Evolutionary conservation across 108 stramenopile species (phyloP).

Genomic region (Fragilaria radians): DNA sequence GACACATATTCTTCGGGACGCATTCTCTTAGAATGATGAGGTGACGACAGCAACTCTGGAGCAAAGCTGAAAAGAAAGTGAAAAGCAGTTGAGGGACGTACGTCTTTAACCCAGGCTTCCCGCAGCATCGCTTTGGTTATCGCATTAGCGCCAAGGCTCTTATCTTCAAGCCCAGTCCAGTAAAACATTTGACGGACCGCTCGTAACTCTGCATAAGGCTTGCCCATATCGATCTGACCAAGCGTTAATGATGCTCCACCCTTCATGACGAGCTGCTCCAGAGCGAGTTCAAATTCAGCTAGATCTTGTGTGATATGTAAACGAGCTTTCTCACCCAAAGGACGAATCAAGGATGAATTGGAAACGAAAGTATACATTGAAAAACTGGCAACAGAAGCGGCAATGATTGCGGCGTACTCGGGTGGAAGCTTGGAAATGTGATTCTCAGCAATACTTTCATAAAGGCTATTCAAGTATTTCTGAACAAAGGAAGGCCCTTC

Average conservation of each 20-base stretch:
- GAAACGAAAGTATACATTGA: slow-evolving; percentile 82
- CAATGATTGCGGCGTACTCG: slow-evolving; percentile 52
- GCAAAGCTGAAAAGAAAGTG: slow-evolving; percentile 83
- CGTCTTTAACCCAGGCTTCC: slow-evolving; percentile 77
- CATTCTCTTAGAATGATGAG: slow-evolving; percentile 78
- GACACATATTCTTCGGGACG: slow-evolving; percentile 68
- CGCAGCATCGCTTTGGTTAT: slow-evolving; percentile 66
- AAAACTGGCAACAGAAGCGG: slow-evolving; percentile 63
- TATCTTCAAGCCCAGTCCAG: slow-evolving; percentile 79
- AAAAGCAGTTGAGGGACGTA: slow-evolving; percentile 75
- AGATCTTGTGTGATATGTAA: slow-evolving; percentile 78
- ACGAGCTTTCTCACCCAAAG: slow-evolving; percentile 58
- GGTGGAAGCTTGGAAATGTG: slow-evolving; percentile 59
- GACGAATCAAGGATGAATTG: slow-evolving; percentile 68
- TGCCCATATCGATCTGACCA: slow-evolving; percentile 61
- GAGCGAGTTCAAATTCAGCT: slow-evolving; percentile 71
- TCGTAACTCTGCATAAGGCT: slow-evolving; percentile 79
- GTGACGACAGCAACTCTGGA: slow-evolving; percentile 67
- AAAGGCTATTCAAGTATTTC: slow-evolving; percentile 47
- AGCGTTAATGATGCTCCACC: slow-evolving; percentile 37
- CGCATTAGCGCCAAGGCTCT: slow-evolving; percentile 28
- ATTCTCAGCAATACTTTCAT: slow-evolving; percentile 45
- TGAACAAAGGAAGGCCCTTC: slow-evolving; percentile 62
- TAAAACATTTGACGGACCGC: slow-evolving; percentile 80
- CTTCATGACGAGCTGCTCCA: slow-evolving; percentile 74